Base-by-base conservation (phyloP, 305 asterid species). In the Caryopteris hybrid region DNA sequence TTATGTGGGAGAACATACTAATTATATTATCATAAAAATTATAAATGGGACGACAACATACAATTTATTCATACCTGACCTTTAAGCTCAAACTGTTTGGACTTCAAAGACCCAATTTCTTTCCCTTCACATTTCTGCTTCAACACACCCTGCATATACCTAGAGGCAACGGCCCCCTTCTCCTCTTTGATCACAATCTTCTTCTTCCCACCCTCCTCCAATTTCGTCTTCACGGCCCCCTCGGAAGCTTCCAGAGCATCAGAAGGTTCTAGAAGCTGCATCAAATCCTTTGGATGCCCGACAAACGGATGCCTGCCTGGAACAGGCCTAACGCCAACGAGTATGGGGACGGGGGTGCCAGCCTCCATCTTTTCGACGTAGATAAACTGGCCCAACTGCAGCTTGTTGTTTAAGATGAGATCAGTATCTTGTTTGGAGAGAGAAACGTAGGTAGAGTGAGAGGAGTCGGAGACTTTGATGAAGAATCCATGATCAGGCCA, bases 401-500 rank as follows among this genome's bases (percentile, higher is more conserved):
- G 64, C 81, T 93, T 87, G 84, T 88, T 88, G 87, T 81, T 88
- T 18, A 90, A 61, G 76, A 91, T 86, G 39, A 93, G 82, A 50
- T 93, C 95, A 6, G 87, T 84, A 76, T 93, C 95, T 1, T 77
- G 76, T 55, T 76, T 85, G 7, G 88, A 78, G 25, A 87, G 69
- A 0, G 95, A 71, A 11, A 84, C 95, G 55, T 88, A 93, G 1
- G 96, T 88, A 0, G 99, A 87, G 75, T 93, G 97, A 9, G 97
- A 87, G 14, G 97, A 93, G 65, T 91, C 96, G 0, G 97, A 93
- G 66, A 93, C 91, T 81, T 93, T 90, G 14, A 93, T 54, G 86
- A 85, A 91, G 77, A 88, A 93, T 5, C 97, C 97, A n/a, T 83
- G 96, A 48, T 87, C 82, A 0, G 99, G 99, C 88, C 89, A 88